A percentile compares a stretch with the other conserved stretches of the same genome.
phyloP scores from a whole-genome alignment of 257 asterid genomes.

The Euphrasia confusa region DNA sequence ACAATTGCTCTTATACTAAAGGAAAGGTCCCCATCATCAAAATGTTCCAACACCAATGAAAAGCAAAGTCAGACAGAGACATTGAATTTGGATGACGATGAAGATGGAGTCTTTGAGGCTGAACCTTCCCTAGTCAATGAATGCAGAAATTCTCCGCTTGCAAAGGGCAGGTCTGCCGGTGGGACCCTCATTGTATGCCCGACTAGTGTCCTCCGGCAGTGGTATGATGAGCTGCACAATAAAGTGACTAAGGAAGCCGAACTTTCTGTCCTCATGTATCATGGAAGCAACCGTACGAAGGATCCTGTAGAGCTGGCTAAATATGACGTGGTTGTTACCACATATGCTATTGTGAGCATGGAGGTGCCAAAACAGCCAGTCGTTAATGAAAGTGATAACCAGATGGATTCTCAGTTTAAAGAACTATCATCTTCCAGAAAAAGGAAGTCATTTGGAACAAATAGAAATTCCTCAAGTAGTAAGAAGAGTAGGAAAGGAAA shows the following conservation, averaged over 20 bases:
- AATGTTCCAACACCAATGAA: conserved; percentile 33
- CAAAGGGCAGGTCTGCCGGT: conserved; percentile 79
- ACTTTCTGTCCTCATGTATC: conserved; percentile 80
- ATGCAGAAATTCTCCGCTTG: conserved; percentile 30
- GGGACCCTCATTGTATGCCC: conserved; percentile 99
- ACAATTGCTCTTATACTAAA: conserved; percentile 88
- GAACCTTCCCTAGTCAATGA: conserved; percentile 36
- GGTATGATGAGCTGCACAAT: conserved; percentile 87
- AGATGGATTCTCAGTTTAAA: conserved; percentile 33
- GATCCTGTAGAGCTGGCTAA: conserved; percentile 82
- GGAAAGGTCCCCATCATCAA: conserved; percentile 73
- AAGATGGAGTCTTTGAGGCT: conserved; percentile 38
- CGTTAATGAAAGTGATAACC: conserved; percentile 65
- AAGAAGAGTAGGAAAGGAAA: conserved; percentile 65
- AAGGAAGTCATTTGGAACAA: conserved; percentile 50
- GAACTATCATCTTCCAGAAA: conserved; percentile 49
- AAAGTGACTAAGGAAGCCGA: conserved; percentile 77
- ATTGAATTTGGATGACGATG: conserved; percentile 85
- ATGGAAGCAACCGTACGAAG: conserved; percentile 88
- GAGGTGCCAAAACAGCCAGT: conserved; percentile 99
- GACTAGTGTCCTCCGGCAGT: conserved; percentile 95
- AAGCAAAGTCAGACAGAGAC: conserved; percentile 59
- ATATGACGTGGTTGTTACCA: conserved; percentile 90
- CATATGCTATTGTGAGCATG: conserved; percentile 96
- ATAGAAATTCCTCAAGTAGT: conserved; percentile 44